These are phyloP conservation scores for Beauveria rudraprayagi DNA, from an alignment of 2,329 filamentous ascomycete species.

Conservation along the genomic window DNA sequence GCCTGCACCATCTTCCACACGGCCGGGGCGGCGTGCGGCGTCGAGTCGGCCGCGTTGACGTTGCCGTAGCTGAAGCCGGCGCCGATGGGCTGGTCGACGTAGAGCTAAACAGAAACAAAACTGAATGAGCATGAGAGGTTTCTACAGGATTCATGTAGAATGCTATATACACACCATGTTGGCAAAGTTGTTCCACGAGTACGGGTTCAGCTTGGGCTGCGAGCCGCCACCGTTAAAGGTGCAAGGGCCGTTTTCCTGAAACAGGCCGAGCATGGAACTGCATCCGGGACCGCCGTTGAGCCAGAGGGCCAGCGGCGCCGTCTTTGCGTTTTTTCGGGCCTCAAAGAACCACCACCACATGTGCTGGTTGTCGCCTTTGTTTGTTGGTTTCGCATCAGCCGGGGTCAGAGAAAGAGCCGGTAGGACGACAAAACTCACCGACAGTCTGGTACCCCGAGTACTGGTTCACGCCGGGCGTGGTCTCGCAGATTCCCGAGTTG, in stretches of 20 bases:
- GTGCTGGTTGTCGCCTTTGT: conserved; percentile 21
- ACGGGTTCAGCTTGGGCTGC: conserved; percentile 34
- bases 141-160: background rate
- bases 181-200: conserved; percentile 33
- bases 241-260: conserved; percentile 37
- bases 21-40: conserved; percentile 27
- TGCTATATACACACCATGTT: conserved; percentile 25
- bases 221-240: conserved; percentile 29
- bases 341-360: conserved; percentile 39
- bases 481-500: conserved; percentile 29
- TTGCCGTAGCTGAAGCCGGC: conserved; percentile 23
- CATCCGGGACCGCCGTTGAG: conserved; percentile 34
- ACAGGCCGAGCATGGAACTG: conserved; percentile 31
- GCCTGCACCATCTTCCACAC: conserved; percentile 51
- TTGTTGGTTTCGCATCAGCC: background rate
- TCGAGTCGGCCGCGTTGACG: background rate
- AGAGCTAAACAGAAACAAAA: conserved; percentile 9
- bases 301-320: conserved; percentile 29
- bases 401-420: too few species aligned
- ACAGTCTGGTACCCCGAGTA: conserved; percentile 12
- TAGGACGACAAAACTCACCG: conserved; percentile 29
- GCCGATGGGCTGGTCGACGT: conserved; percentile 17
- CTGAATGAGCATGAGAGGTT: conserved; percentile 19
- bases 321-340: conserved; percentile 18
- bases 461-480: conserved; percentile 11